phyloP scores from a whole-genome alignment of 108 stramenopile species.

The Skeletonema costatum region DNA sequence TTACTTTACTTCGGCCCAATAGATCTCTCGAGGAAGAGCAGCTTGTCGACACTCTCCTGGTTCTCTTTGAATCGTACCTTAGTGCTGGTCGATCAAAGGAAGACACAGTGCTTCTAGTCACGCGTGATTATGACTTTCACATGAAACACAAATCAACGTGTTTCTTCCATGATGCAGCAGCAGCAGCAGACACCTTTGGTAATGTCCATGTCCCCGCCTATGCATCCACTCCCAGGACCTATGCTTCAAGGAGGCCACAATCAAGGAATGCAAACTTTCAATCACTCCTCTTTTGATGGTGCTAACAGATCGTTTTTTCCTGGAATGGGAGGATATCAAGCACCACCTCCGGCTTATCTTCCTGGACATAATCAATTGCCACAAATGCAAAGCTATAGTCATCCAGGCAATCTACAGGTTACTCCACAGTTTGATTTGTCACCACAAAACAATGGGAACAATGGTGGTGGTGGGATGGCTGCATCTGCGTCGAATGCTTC shows the following conservation, averaged over 20 bases:
- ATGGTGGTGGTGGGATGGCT: neutral
- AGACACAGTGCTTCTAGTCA: constrained; percentile 81
- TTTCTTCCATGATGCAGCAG: neutral
- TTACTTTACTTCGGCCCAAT: constrained; percentile 64
- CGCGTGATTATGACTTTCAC: constrained; percentile 66
- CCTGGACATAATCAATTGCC: neutral
- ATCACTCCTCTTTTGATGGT: neutral
- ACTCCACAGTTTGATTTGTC: neutral
- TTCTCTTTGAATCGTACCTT: constrained; percentile 78
- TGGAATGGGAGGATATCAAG: neutral
- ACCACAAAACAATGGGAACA: neutral
- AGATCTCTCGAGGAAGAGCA: constrained; percentile 71
- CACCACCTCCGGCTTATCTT: neutral
- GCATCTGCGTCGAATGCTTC: neutral
- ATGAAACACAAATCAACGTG: neutral
- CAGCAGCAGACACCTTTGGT: neutral
- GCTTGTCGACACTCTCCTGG: constrained; percentile 68
- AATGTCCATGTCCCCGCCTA: no score
- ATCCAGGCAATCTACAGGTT: neutral
- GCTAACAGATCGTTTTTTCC: neutral
- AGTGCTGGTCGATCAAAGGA: constrained; percentile 64
- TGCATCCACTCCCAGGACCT: neutral
- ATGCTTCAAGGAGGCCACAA: neutral
- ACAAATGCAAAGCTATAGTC: neutral
- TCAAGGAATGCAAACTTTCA: neutral